Percentiles rank a stretch among this genome's conserved stretches.
Evolutionary conservation across 1,284 basidiomycete genomes (phyloP).

Genomic region (Microbotryum violaceum): DNA sequence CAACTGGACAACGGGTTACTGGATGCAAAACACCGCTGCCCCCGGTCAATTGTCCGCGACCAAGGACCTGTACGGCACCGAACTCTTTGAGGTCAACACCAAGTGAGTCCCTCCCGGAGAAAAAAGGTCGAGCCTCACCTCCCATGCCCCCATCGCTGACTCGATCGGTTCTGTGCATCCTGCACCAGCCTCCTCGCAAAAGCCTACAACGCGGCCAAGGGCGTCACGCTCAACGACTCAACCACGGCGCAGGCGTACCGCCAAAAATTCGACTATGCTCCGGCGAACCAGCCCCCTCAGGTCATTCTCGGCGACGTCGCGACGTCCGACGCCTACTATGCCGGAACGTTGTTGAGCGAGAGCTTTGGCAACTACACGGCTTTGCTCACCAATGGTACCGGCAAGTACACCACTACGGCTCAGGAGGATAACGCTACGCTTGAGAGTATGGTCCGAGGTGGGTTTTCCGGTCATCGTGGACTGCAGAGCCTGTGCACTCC

Average conservation of each 20-base stretch:
- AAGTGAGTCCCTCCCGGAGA: constrained; percentile 17
- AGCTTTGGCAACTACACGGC: constrained; percentile 46
- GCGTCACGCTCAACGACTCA: constrained; percentile 44
- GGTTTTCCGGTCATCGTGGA: neutral
- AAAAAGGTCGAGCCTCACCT: neutral
- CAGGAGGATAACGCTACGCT: constrained; percentile 49
- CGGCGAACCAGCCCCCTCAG: constrained; percentile 41
- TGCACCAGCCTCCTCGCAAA: constrained; percentile 44
- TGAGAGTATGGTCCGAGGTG: constrained; percentile 44
- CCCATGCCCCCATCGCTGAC: neutral
- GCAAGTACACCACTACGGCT: constrained; percentile 46
- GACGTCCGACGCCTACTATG: constrained; percentile 45
- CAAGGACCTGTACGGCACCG: constrained; percentile 46
- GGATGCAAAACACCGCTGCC: constrained; percentile 4
- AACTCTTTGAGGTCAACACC: constrained; percentile 50
- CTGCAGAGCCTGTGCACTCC: too few species aligned
- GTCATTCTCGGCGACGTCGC: constrained; percentile 35
- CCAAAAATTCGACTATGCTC: constrained; percentile 40
- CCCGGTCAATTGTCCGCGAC: constrained; percentile 22
- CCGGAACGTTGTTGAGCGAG: constrained; percentile 44
- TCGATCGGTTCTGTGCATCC: constrained; percentile 45
- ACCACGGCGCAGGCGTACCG: constrained; percentile 41
- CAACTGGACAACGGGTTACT: constrained; percentile 47
- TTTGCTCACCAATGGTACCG: constrained; percentile 42
- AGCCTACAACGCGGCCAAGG: constrained; percentile 40